phyloP scores from a whole-genome alignment of 257 asterid species.

The Agastache rugosa region DNA sequence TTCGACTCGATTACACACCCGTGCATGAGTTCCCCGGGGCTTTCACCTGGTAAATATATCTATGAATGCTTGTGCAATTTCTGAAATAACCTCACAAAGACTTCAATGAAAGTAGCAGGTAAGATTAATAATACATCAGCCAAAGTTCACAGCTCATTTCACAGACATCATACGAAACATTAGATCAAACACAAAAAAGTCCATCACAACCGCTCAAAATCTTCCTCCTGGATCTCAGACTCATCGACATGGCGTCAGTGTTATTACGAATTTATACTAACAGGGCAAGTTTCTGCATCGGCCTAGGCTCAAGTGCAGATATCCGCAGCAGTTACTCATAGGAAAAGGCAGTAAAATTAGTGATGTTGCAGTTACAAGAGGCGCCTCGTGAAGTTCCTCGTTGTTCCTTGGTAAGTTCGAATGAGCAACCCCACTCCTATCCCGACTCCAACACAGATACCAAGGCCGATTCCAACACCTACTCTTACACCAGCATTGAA shows the following conservation, averaged over 20 bases:
- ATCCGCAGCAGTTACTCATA: conserved; percentile 9
- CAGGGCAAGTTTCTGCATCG: conserved; percentile 17
- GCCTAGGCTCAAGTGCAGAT: neutral
- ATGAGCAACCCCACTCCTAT: conserved; percentile 76
- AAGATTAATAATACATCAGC: neutral
- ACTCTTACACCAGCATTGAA: conserved; percentile 81
- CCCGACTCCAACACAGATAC: conserved; percentile 72
- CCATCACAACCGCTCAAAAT: conserved; percentile 36
- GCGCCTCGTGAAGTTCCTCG: conserved; percentile 64
- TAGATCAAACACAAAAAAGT: conserved; percentile 16
- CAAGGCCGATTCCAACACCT: conserved; percentile 78
- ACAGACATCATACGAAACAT: neutral
- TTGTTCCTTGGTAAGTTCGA: conserved; percentile 73
- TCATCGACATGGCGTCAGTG: neutral
- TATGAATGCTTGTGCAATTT: neutral
- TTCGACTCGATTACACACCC: neutral
- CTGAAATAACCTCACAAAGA: neutral
- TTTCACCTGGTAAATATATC: neutral
- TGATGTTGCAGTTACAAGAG: conserved; percentile 41
- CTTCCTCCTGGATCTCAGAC: conserved; percentile 1
- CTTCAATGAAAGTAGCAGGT: neutral
- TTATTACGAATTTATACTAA: conserved; percentile 31
- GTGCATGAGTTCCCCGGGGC: neutral
- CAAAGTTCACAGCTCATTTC: conserved; percentile 20
- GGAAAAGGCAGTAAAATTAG: conserved; percentile 33